Evolutionary conservation across 169 alveolate genomes (phyloP), one percentile per base, ranked within the genome.

Genomic region (Plasmodium gonderi): DNA sequence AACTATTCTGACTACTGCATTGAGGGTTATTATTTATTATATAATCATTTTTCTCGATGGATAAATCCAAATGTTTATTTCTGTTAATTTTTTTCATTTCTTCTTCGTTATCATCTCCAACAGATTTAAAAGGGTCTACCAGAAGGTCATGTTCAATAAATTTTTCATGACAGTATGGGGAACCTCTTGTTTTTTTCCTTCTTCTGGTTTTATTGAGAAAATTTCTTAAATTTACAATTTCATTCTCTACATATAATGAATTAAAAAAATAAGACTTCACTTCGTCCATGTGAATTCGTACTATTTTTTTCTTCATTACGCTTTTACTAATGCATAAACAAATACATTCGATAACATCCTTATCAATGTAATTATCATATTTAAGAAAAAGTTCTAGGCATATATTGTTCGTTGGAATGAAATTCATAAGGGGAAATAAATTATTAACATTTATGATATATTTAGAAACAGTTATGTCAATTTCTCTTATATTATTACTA

Each of bases 381-480:
- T 87, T 87, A 3, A 87, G 78, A 68, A 87, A 87, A 31, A 74
- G 83, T 45, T 87, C 93, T 38, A 87, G 68, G 47, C 93, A 87
- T 3, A 45, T 74, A 65, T 51, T 87, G 45, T 60, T 87, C n/a
- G 26, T 33, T 14, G 93, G 89, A 9, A 87, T 87, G 51, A 87
- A 87, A 47, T 87, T 87, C 26, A 87, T 2, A 54, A 87, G 67
- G 0, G 93, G 93, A 8, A 87, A 54, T 54, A 87, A 54, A 87
- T 87, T 87, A 75, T 87, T 87, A 12, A 75, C 26, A 74, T 87
- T 87, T 9, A 87, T 75, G 9, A 75, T 51, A 45, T 75, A 87
- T 67, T 87, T 87, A 78, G 77, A 87, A 51, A 87, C 47, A 67
- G 78, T n/a, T 42, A 87, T 38, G 47, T 87, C 93, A 23, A 87